Conservation (phyloP, 495 filamentous ascomycete genomes). For the Ramalina intermedia region DNA sequence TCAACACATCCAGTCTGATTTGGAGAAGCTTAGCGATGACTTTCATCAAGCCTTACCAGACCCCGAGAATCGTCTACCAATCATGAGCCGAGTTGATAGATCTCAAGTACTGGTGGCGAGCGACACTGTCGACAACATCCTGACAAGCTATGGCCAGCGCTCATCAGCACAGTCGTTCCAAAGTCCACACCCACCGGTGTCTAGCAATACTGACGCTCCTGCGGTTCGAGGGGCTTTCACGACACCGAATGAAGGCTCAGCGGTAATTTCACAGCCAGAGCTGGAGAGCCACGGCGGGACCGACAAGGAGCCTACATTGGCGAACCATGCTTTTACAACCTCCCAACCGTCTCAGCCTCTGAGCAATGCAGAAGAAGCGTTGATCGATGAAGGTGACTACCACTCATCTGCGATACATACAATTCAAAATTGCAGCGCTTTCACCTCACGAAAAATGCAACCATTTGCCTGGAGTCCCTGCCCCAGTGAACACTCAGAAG, state of each 20-base stretch:
- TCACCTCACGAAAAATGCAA: background rate
- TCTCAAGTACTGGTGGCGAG: background rate
- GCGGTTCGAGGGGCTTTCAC: background rate
- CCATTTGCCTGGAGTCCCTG: conserved; percentile 2
- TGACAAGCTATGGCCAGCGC: background rate
- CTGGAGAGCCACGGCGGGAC: background rate
- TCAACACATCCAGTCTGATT: too few species aligned
- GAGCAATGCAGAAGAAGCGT: background rate
- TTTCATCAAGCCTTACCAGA: too few species aligned
- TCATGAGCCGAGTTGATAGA: too few species aligned
- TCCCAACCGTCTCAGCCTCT: background rate
- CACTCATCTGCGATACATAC: background rate
- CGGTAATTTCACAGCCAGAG: background rate
- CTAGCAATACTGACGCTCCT: background rate
- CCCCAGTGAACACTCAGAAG: background rate
- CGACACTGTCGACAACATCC: background rate
- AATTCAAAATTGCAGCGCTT: background rate
- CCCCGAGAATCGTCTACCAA: too few species aligned
- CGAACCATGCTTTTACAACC: background rate
- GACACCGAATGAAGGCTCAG: background rate
- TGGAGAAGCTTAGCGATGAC: too few species aligned
- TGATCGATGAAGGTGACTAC: background rate
- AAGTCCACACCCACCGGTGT: background rate
- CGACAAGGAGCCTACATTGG: background rate
- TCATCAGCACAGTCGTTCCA: background rate